Percentiles rank a stretch among this genome's conserved stretches.
phyloP scores from a whole-genome alignment of 2,329 filamentous ascomycete species.

The Myriosclerotinia curreyana region DNA sequence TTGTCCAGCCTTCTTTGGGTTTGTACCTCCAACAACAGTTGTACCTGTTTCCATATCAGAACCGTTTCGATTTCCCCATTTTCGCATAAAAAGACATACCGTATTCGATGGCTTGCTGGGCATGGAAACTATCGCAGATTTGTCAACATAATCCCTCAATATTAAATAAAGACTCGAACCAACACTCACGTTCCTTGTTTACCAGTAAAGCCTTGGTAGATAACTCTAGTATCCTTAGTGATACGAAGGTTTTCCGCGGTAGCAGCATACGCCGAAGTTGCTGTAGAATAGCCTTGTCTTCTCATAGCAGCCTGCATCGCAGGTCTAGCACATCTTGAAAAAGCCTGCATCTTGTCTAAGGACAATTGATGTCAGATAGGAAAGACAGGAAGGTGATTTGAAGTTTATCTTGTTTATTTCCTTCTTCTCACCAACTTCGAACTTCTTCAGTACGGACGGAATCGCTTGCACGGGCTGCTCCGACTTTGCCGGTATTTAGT shows the following conservation, averaged over 20 bases:
- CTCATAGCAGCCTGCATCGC: conserved; percentile 65
- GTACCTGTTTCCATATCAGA: conserved; percentile 61
- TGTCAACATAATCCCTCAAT: conserved; percentile 35
- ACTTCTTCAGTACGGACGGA: conserved; percentile 17
- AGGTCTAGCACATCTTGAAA: conserved; percentile 69
- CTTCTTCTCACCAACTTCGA: conserved; percentile 17
- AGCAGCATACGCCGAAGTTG: conserved; percentile 64
- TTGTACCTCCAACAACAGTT: conserved; percentile 95
- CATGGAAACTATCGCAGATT: conserved; percentile 74
- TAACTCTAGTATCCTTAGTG: conserved; percentile 87
- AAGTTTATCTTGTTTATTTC: conserved; percentile 24
- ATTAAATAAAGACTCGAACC: background rate
- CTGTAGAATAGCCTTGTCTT: conserved; percentile 72
- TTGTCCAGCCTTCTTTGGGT: conserved; percentile 95
- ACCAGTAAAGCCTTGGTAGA: conserved; percentile 97
- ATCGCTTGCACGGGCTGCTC: conserved; percentile 20
- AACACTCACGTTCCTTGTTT: conserved; percentile 85
- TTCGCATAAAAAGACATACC: conserved; percentile 54
- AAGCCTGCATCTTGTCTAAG: conserved; percentile 71
- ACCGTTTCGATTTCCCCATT: conserved; percentile 28
- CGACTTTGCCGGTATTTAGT: conserved; percentile 12
- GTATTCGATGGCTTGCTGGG: conserved; percentile 96
- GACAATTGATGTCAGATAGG: conserved; percentile 38
- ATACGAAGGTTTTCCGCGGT: conserved; percentile 87
- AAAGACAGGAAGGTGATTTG: conserved; percentile 25